phyloP scores from a whole-genome alignment of 2,329 filamentous ascomycete genomes.

The Hortaea werneckii region DNA sequence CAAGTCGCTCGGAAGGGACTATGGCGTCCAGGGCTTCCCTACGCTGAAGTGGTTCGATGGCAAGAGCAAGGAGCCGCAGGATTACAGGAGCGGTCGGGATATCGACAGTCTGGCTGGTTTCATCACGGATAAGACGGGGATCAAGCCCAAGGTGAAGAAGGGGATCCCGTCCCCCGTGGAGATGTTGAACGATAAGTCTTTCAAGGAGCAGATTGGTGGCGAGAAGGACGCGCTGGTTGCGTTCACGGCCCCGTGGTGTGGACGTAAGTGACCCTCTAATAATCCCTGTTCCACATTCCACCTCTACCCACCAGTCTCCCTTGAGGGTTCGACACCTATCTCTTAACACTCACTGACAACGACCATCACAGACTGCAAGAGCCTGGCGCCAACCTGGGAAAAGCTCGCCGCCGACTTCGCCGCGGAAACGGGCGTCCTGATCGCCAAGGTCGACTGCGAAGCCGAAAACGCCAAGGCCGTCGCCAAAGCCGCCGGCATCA shows the following conservation, averaged over 20 bases:
- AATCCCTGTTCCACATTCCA: background rate
- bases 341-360: conserved; percentile 3
- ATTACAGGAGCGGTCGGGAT: conserved; percentile 81
- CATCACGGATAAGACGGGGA: conserved; percentile 75
- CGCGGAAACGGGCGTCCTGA: conserved; percentile 65
- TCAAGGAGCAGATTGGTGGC: conserved; percentile 65
- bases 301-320: background rate
- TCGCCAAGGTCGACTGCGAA: conserved; percentile 95
- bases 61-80: conserved; percentile 72
- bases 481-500: conserved; percentile 65
- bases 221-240: conserved; percentile 89
- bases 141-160: conserved; percentile 67
- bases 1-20: conserved; percentile 72
- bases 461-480: conserved; percentile 72
- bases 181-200: conserved; percentile 69
- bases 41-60: conserved; percentile 98
- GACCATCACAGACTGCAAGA: conserved; percentile 74
- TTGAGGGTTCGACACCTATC: no score
- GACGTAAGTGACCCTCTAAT: conserved; percentile 57
- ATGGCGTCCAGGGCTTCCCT: conserved; percentile 87
- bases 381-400: conserved; percentile 82
- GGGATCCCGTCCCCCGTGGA: conserved; percentile 63
- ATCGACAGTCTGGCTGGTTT: conserved; percentile 74
- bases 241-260: conserved; percentile 97
- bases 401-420: conserved; percentile 71